These are phyloP conservation scores for Gymnopus androsaceus DNA, from an alignment of 1,284 basidiomycete genomes.

Conservation along the genomic window DNA sequence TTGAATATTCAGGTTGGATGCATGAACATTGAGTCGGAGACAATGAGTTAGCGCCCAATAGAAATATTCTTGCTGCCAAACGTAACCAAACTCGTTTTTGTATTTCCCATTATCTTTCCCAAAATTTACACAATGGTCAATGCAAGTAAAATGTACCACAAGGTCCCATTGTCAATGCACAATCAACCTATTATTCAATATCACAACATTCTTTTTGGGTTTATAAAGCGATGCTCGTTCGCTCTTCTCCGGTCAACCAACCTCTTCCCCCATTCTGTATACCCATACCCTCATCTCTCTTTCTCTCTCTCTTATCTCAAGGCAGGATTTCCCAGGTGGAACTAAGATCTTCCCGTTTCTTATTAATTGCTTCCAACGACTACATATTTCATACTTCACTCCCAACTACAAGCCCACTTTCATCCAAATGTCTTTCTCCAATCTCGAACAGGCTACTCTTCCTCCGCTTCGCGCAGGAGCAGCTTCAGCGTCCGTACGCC, in stretches of 20 bases:
- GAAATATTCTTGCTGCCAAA: not conserved
- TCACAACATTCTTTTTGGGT: constrained; percentile 9
- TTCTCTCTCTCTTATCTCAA: constrained; percentile 13
- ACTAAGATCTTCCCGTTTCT: constrained; percentile 5
- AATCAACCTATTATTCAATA: constrained; percentile 18
- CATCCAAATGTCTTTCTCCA: constrained; percentile 33
- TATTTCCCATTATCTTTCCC: constrained; percentile 9
- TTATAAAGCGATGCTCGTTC: constrained; percentile 10
- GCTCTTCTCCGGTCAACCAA: constrained; percentile 5
- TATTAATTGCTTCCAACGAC: constrained; percentile 2
- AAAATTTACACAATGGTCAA: constrained; percentile 7
- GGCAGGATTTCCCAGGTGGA: constrained; percentile 20
- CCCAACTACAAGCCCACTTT: constrained; percentile 19
- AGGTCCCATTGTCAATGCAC: not conserved
- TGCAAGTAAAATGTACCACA: not conserved
- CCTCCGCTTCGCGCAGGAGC: constrained; percentile 58
- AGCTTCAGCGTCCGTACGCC: constrained; percentile 36
- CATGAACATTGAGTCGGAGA: too few relatives aligned
- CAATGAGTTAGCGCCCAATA: too few relatives aligned
- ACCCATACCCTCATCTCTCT: constrained; percentile 9
- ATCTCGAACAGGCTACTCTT: constrained; percentile 48
- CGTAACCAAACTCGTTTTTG: not conserved
- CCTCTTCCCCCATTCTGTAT: constrained; percentile 11
- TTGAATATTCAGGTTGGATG: not conserved
- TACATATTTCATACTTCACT: not conserved